Conservation (phyloP, 345 rosid genomes). For the Pugionium cornutum region DNA sequence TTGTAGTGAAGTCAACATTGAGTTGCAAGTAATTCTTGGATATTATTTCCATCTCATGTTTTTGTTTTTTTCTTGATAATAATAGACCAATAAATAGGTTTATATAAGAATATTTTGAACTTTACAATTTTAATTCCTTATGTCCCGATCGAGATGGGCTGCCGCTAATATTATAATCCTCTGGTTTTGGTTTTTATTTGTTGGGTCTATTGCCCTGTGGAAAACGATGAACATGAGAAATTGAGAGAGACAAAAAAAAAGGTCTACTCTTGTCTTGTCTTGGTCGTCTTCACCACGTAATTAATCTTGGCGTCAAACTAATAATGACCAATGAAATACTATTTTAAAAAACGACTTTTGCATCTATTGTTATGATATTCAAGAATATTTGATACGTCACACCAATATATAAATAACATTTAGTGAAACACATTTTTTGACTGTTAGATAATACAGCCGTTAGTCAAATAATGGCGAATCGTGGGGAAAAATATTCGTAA, state of each 20-base stretch:
- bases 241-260: not conserved
- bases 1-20: conserved; percentile 32
- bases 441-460: conserved; percentile 6
- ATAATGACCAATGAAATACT: not conserved
- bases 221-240: conserved; percentile 15
- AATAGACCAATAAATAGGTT: conserved; percentile 28
- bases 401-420: conserved; percentile 5
- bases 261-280: not conserved
- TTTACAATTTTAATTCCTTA: conserved; percentile 16
- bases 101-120: conserved; percentile 10
- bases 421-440: not conserved
- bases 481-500: no score
- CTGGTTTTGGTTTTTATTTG: conserved; percentile 14
- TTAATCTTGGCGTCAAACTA: conserved; percentile 14
- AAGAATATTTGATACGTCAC: conserved; percentile 4
- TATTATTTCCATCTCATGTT: not conserved
- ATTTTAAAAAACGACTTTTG: no score
- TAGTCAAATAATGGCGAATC: conserved; percentile 11
- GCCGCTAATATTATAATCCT: conserved; percentile 8
- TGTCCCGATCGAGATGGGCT: conserved; percentile 27
- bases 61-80: conserved; percentile 7
- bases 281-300: not conserved
- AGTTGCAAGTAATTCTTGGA: not conserved
- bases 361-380: not conserved
- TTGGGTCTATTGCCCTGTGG: conserved; percentile 22